Evolutionary conservation across 805 yeast species (phyloP).

Genomic region (Zygosaccharomyces siamensis): DNA sequence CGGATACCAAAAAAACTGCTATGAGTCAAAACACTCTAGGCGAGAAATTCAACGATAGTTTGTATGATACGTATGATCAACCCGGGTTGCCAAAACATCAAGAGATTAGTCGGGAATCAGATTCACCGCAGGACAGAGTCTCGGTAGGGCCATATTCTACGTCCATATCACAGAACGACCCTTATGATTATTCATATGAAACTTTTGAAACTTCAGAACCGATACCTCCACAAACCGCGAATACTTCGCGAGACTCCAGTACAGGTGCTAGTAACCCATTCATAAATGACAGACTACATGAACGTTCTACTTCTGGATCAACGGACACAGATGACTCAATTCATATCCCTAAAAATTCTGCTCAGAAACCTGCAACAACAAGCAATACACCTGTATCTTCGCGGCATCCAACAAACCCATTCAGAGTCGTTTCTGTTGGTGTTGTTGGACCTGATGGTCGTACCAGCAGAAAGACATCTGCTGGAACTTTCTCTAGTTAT

Average conservation of each 20-base stretch:
- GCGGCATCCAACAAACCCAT: slow-evolving; percentile 28
- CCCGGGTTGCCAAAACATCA: neutral
- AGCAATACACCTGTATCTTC: slow-evolving; percentile 3
- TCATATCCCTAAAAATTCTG: slow-evolving; percentile 10
- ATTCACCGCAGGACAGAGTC: neutral
- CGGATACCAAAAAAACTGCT: neutral
- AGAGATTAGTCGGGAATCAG: neutral
- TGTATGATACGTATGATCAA: slow-evolving; percentile 2
- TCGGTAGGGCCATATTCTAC: neutral
- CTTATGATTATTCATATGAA: slow-evolving; percentile 1
- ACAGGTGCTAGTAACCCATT: neutral
- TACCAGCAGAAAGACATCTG: slow-evolving; percentile 17
- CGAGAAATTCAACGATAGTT: neutral
- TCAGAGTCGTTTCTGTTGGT: slow-evolving; percentile 34
- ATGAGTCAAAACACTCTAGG: neutral
- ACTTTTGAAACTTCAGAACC: slow-evolving; percentile 1
- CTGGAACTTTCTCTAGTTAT: slow-evolving; percentile 5
- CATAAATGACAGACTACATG: neutral
- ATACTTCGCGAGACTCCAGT: slow-evolving; percentile 12
- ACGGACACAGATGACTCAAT: slow-evolving; percentile 10
- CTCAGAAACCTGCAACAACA: slow-evolving; percentile 5
- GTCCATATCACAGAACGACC: neutral
- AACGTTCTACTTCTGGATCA: neutral
- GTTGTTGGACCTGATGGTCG: slow-evolving; percentile 9
- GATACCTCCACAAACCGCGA: slow-evolving; percentile 6